Evolutionary conservation across 176 grass and related monocot species (phyloP).

Genomic region (Musa acuminata): DNA sequence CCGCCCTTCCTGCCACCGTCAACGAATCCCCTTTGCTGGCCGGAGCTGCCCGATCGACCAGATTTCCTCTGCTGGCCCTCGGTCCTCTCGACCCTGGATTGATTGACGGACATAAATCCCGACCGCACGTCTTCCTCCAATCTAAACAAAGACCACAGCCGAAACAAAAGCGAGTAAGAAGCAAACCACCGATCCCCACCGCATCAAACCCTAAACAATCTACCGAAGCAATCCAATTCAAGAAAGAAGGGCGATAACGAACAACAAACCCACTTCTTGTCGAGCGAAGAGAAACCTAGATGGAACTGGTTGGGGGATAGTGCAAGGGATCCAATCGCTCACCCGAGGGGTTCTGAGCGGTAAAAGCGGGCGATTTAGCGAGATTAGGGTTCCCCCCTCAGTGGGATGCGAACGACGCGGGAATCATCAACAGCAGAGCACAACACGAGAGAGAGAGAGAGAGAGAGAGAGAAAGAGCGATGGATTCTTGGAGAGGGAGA

Average conservation of each 20-base stretch:
- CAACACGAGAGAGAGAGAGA: background rate
- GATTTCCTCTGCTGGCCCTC: constrained; percentile 63
- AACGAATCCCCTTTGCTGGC: constrained; percentile 44
- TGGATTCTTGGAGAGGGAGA: background rate
- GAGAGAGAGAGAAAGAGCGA: background rate
- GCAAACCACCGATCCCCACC: too few relatives aligned
- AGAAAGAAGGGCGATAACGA: too few relatives aligned
- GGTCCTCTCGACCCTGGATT: constrained; percentile 39
- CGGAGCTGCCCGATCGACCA: constrained; percentile 55
- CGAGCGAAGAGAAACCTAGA: too few relatives aligned
- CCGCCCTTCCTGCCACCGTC: constrained; percentile 35
- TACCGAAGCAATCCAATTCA: too few relatives aligned
- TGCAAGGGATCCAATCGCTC: constrained; percentile 1
- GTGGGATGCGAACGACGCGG: constrained; percentile 28
- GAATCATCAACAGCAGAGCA: constrained; percentile 14
- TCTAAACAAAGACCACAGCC: background rate
- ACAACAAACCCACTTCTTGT: too few relatives aligned
- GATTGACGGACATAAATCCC: constrained; percentile 68
- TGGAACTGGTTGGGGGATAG: background rate
- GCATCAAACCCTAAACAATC: too few relatives aligned
- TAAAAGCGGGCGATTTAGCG: background rate
- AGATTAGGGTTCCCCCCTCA: constrained; percentile 24
- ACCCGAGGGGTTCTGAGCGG: background rate
- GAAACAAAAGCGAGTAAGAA: background rate
- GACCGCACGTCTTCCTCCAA: constrained; percentile 20